phyloP scores from a whole-genome alignment of 2,329 filamentous ascomycete genomes.

The Trichoderma aggressivum region DNA sequence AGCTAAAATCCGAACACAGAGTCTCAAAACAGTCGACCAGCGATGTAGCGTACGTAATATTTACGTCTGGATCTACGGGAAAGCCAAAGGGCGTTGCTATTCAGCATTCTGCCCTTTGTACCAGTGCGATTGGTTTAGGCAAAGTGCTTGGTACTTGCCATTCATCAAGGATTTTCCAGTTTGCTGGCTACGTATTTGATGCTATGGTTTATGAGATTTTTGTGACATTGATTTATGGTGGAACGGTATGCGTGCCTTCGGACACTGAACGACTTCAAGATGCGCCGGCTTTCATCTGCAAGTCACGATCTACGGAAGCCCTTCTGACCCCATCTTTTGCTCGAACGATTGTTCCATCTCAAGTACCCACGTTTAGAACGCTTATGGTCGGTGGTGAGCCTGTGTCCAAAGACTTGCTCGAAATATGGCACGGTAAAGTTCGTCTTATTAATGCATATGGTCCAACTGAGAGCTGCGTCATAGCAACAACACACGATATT shows the following conservation, averaged over 20 bases:
- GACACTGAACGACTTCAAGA: background rate
- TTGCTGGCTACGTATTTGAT: conserved; percentile 8
- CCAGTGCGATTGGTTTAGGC: background rate
- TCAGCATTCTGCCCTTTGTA: background rate
- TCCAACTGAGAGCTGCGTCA: conserved; percentile 39
- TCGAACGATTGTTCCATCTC: background rate
- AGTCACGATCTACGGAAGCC: background rate
- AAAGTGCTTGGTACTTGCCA: background rate
- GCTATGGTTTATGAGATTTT: background rate
- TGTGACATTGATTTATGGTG: background rate
- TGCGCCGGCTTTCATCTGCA: background rate
- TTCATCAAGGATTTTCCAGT: conserved; percentile 2
- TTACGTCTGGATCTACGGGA: conserved; percentile 6
- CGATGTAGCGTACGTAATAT: background rate
- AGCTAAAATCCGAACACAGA: background rate
- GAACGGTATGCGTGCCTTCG: background rate
- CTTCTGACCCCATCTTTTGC: conserved; percentile 5
- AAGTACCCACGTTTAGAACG: conserved; percentile 6
- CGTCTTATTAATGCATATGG: conserved; percentile 41
- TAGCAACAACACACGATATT: background rate
- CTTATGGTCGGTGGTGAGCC: conserved; percentile 15
- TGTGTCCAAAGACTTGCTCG: background rate
- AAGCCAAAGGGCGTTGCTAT: conserved; percentile 14
- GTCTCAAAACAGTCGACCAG: background rate
- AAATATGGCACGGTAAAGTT: conserved; percentile 25